Evolutionary conservation across 805 yeast species (phyloP).

Genomic region (Hanseniaspora lindneri): DNA sequence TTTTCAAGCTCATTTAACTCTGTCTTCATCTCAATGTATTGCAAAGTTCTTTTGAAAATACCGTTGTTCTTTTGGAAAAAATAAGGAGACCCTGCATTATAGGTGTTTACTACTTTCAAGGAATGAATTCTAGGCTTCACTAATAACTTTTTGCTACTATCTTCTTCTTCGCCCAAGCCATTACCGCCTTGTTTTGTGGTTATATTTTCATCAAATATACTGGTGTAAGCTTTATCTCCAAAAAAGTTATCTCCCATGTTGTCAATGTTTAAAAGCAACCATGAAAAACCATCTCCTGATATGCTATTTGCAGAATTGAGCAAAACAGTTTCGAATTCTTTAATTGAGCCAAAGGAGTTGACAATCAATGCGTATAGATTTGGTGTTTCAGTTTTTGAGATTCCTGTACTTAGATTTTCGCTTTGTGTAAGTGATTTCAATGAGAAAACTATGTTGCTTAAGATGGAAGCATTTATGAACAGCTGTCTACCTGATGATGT

Average conservation of each 20-base stretch:
- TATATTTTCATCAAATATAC: conserved; percentile 15
- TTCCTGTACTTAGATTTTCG: background rate
- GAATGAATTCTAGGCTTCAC: conserved; percentile 24
- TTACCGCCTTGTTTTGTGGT: background rate
- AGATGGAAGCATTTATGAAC: background rate
- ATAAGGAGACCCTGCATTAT: conserved; percentile 78
- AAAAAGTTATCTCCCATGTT: conserved; percentile 20
- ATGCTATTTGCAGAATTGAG: conserved; percentile 57
- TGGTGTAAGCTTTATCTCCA: conserved; percentile 16
- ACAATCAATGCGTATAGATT: conserved; percentile 20
- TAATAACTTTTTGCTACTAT: background rate
- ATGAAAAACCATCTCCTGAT: conserved; percentile 82
- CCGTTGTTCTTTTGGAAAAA: conserved; percentile 24
- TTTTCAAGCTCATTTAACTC: background rate
- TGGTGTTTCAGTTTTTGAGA: conserved; percentile 8
- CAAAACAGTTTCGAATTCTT: conserved; percentile 61
- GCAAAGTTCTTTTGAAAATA: conserved; percentile 7
- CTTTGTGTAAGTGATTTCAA: background rate
- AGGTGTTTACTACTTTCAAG: conserved; percentile 67
- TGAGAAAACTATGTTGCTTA: conserved; percentile 4
- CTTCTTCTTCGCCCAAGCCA: background rate
- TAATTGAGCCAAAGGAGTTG: conserved; percentile 59
- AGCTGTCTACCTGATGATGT: background rate
- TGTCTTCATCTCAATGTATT: background rate
- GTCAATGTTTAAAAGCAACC: conserved; percentile 56